Base-by-base conservation (phyloP, 352 stramenopile genomes). In the Globisporangium orthogonon region DNA sequence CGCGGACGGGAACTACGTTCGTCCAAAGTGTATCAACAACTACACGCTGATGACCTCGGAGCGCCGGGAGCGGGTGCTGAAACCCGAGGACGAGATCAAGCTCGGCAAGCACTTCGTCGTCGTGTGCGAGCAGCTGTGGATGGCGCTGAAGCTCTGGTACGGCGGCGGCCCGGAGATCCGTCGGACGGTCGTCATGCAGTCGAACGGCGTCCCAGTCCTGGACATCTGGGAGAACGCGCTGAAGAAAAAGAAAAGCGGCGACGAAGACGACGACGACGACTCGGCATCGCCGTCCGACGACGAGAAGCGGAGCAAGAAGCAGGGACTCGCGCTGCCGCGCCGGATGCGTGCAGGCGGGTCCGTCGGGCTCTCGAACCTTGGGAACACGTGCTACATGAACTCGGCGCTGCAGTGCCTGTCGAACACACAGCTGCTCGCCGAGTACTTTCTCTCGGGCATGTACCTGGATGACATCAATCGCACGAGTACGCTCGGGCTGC, bases 321-420 rank as follows among this genome's bases (percentile, higher is more conserved):
- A 91, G 31, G 63, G 76, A 31, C 70, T 90, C 2, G 70, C 76
- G n/a, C 60, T 91, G 35, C 80, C 78, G 28, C 78, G 83, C 1
- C 74, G 82, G 4, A 90, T 95, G 80, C 78, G 86, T 31, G 76
- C 78, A 9, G 83, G 85, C 30, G 86, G 83, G 0, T 91, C 78
- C 0, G 77, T 91, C 37, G 86, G 86, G 5, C 64, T 95, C 2
- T 78, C 83, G 17, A 98, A 98, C 69, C 77, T 98, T 7, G 92
- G 94, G 41, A 98, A 98, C 70, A 98, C 94, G 46, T 98, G 94
- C 70, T 98, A 97, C 69, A 97, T 98, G 82, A 98, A 98, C 60
- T 96, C 92, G 15, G 86, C 84, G 17, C 65, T 98, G 40, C 92
- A 98, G 66, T 98, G 91, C 62, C 76, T 99, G 33, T 91, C 82